Percentiles rank a stretch among this genome's conserved stretches.
phyloP scores from a whole-genome alignment of 352 stramenopile genomes.

The Pythium sukuiense region DNA sequence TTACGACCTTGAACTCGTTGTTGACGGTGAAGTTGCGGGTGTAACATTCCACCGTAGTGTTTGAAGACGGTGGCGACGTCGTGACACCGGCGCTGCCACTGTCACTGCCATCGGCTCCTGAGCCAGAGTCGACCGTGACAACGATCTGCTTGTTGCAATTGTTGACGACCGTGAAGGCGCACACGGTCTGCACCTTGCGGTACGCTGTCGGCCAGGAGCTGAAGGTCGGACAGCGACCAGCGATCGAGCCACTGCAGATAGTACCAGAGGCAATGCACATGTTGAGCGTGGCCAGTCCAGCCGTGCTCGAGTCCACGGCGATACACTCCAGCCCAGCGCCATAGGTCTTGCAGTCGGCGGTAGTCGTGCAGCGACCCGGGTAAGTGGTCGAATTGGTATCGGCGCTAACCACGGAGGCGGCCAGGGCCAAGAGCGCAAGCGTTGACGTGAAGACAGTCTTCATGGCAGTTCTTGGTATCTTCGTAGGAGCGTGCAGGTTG shows the following conservation, averaged over 20 bases:
- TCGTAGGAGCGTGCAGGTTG: conserved; percentile 1
- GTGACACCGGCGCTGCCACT: conserved; percentile 23
- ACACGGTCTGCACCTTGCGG: conserved; percentile 67
- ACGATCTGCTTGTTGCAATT: conserved; percentile 66
- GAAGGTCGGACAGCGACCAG: conserved; percentile 71
- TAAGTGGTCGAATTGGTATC: conserved; percentile 43
- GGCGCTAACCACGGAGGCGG: conserved; percentile 9
- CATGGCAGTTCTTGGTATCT: conserved; percentile 35
- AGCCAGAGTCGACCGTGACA: conserved; percentile 32
- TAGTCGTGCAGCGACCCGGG: conserved; percentile 52
- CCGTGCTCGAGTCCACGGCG: conserved; percentile 59
- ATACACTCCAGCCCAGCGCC: conserved; percentile 66
- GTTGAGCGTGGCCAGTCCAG: conserved; percentile 55
- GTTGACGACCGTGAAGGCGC: conserved; percentile 55
- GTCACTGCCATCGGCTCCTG: conserved; percentile 23
- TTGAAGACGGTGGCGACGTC: conserved; percentile 13
- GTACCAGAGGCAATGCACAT: conserved; percentile 61
- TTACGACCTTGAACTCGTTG: conserved; percentile 43
- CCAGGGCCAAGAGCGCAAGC: conserved; percentile 12
- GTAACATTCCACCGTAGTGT: conserved; percentile 66
- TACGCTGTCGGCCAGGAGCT: conserved; percentile 70
- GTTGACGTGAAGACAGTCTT: conserved; percentile 1
- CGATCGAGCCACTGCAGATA: conserved; percentile 63
- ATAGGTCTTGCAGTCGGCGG: conserved; percentile 54
- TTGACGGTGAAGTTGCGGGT: conserved; percentile 59